A percentile compares a stretch with the other conserved stretches of the same genome.
Conservation (phyloP, 495 filamentous ascomycete species). For the Tuber aestivum region DNA sequence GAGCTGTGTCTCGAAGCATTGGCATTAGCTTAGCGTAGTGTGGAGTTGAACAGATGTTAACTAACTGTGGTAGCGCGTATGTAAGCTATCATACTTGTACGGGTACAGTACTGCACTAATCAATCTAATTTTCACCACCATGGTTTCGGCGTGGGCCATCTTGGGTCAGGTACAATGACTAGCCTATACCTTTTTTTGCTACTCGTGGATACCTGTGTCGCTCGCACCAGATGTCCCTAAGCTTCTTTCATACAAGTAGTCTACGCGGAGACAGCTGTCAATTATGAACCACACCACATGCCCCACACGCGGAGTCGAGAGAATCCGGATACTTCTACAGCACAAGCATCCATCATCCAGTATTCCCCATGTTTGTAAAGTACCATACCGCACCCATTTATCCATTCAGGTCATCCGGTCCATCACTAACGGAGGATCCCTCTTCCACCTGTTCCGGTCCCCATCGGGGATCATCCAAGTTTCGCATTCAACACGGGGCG, state of each 20-base stretch:
- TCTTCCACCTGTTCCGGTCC: background rate
- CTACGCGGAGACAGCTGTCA: background rate
- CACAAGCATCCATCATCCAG: background rate
- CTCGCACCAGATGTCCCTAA: background rate
- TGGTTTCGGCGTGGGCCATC: background rate
- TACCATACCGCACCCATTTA: background rate
- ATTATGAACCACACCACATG: background rate
- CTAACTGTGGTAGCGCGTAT: background rate
- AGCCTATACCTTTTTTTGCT: background rate
- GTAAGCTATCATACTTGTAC: background rate
- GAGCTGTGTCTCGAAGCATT: background rate
- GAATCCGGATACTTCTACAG: background rate
- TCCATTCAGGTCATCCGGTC: background rate
- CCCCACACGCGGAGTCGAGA: background rate
- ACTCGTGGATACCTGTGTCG: background rate
- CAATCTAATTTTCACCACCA: background rate
- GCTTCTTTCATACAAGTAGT: background rate
- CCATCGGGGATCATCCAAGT: background rate
- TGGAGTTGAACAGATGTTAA: background rate
- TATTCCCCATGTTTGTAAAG: background rate
- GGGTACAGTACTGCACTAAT: background rate
- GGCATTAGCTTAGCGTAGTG: background rate
- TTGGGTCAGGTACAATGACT: background rate
- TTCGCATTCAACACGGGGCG: background rate
- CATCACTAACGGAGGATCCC: background rate